phyloP scores from a whole-genome alignment of 2,329 filamentous ascomycete species.

The Neonectria faginata region DNA sequence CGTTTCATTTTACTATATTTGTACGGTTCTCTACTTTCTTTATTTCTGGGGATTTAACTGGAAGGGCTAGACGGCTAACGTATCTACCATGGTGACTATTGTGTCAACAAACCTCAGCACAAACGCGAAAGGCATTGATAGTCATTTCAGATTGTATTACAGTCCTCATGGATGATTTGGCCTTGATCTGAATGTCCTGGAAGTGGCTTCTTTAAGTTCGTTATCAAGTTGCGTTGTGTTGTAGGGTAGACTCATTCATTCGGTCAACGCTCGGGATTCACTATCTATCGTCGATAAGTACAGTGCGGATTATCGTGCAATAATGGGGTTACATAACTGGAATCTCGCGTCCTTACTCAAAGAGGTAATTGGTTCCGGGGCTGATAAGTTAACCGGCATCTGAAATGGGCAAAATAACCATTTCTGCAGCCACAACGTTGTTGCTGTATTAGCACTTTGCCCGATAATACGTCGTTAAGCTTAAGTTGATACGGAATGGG shows the following conservation, averaged over 20 bases:
- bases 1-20: too few relatives aligned
- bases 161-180: too few relatives aligned
- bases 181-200: too few relatives aligned
- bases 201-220: too few relatives aligned
- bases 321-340: constrained; percentile 12
- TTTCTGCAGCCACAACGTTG: neutral
- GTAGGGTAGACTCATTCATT: neutral
- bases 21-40: too few relatives aligned
- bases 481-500: constrained; percentile 14
- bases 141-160: too few relatives aligned
- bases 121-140: too few relatives aligned
- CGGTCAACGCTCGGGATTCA: neutral
- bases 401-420: constrained; percentile 25
- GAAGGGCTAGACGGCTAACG: too few relatives aligned
- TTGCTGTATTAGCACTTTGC: neutral
- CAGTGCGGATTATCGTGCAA: neutral
- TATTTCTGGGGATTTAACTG: too few relatives aligned
- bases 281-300: neutral
- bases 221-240: neutral
- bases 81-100: too few relatives aligned
- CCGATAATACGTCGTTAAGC: constrained; percentile 20
- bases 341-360: neutral
- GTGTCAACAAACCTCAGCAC: too few relatives aligned
- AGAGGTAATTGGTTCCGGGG: constrained; percentile 14
- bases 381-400: neutral